phyloP scores from a whole-genome alignment of 441 rosid species.

The Aquilaria agallochum region DNA sequence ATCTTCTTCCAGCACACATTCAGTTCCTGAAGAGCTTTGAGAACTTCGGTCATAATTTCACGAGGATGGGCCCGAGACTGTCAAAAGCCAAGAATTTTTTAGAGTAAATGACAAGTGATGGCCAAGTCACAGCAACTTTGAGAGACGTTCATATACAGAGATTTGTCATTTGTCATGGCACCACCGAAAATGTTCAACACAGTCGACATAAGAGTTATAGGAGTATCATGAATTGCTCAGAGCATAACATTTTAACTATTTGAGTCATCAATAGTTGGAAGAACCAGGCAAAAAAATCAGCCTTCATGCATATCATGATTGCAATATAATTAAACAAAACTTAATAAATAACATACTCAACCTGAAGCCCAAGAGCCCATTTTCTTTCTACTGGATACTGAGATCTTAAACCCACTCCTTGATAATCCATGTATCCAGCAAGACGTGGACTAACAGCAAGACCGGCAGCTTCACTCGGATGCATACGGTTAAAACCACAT shows the following conservation, averaged over 20 bases:
- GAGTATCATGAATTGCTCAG: not conserved
- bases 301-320: too few species aligned
- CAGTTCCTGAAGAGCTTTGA: conserved; percentile 86
- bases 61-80: conserved; percentile 97
- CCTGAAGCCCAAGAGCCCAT: conserved; percentile 99
- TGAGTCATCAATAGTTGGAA: not conserved
- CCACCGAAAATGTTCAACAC: too few species aligned
- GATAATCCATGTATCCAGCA: conserved; percentile 68
- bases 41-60: conserved; percentile 93
- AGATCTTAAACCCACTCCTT: conserved; percentile 57
- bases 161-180: too few species aligned
- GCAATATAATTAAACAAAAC: not conserved
- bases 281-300: too few species aligned
- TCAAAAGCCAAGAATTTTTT: conserved; percentile 5
- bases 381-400: conserved; percentile 73
- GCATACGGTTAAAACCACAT: conserved; percentile 55
- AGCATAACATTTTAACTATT: conserved; percentile 3
- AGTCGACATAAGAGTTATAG: too few species aligned
- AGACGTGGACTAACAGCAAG: conserved; percentile 57
- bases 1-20: conserved; percentile 96
- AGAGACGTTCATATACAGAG: too few species aligned
- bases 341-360: conserved; percentile 21
- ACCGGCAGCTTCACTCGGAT: conserved; percentile 51
- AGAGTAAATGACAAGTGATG: conserved; percentile 12
- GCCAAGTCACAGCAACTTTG: not conserved